Conservation (phyloP, 352 stramenopile genomes). For the Pythium pyrilobum region DNA sequence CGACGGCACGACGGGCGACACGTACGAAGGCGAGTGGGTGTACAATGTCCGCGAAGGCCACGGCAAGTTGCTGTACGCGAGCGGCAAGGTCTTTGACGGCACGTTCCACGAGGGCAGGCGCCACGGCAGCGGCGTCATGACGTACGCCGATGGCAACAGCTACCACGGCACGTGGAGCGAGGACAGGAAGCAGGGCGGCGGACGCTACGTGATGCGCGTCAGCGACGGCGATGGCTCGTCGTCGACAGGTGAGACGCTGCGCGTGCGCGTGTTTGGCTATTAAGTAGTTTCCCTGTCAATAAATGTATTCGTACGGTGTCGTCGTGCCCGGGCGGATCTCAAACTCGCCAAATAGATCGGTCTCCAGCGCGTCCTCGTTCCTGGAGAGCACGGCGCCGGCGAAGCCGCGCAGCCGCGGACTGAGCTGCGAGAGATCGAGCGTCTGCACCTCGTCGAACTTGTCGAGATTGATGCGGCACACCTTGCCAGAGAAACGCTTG, state of each 20-base stretch:
- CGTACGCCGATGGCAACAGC: constrained; percentile 71
- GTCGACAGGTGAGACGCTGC: constrained; percentile 10
- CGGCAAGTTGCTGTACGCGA: constrained; percentile 70
- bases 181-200: constrained; percentile 83
- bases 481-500: constrained; percentile 52
- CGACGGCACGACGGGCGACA: constrained; percentile 33
- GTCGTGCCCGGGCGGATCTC: constrained; percentile 58
- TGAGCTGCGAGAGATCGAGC: constrained; percentile 52
- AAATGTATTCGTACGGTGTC: constrained; percentile 60
- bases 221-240: neutral
- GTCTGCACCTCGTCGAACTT: constrained; percentile 77
- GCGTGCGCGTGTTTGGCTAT: constrained; percentile 23
- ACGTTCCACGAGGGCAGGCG: constrained; percentile 74
- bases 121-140: constrained; percentile 76
- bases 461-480: constrained; percentile 75
- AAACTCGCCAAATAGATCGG: constrained; percentile 59
- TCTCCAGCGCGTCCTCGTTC: constrained; percentile 35
- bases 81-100: constrained; percentile 81
- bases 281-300: constrained; percentile 25
- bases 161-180: constrained; percentile 86
- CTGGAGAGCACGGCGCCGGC: constrained; percentile 45
- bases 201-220: constrained; percentile 55
- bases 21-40: constrained; percentile 78
- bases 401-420: constrained; percentile 43
- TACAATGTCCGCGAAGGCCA: constrained; percentile 75